These are phyloP conservation scores for Lepraria neglecta DNA, from an alignment of 495 filamentous ascomycete genomes.

Conservation along the genomic window DNA sequence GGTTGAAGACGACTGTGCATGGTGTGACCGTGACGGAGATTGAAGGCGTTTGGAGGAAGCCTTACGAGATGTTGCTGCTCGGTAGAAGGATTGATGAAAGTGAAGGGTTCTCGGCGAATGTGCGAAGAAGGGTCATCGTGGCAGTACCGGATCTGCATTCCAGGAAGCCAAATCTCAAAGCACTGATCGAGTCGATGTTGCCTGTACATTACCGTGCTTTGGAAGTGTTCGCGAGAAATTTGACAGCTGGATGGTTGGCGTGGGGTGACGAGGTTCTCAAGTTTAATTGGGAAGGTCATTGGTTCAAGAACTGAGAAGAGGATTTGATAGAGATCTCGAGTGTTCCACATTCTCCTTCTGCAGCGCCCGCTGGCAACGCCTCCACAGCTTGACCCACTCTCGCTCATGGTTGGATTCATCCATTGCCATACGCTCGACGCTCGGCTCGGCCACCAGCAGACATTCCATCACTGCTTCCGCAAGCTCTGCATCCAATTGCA, in stretches of 20 bases:
- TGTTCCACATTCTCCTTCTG: constrained; percentile 20
- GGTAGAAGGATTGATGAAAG: constrained; percentile 39
- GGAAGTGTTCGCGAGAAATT: constrained; percentile 82
- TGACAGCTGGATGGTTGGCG: constrained; percentile 82
- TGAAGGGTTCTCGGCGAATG: constrained; percentile 6
- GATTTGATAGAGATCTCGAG: no score
- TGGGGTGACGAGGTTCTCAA: constrained; percentile 84
- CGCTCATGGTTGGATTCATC: constrained; percentile 21
- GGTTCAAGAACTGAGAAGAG: constrained; percentile 39
- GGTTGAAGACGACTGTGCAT: constrained; percentile 71
- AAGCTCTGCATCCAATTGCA: constrained; percentile 40
- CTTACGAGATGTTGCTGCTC: constrained; percentile 79
- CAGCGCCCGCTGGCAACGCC: constrained; percentile 36
- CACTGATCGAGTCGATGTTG: constrained; percentile 48
- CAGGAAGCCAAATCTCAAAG: constrained; percentile 70
- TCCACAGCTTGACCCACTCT: constrained; percentile 32
- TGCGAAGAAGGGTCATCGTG: constrained; percentile 56
- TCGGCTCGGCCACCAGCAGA: constrained; percentile 47
- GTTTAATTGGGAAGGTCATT: constrained; percentile 58
- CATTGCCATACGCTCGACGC: constrained; percentile 32
- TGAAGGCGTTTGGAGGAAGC: constrained; percentile 67
- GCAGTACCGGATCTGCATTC: constrained; percentile 89
- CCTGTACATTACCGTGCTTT: constrained; percentile 53
- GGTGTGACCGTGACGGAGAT: constrained; percentile 69
- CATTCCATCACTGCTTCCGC: constrained; percentile 43